Evolutionary conservation across 2,329 filamentous ascomycete species (phyloP), one percentile per base, ranked within the genome.

Genomic region (Diaporthe citriasiana): DNA sequence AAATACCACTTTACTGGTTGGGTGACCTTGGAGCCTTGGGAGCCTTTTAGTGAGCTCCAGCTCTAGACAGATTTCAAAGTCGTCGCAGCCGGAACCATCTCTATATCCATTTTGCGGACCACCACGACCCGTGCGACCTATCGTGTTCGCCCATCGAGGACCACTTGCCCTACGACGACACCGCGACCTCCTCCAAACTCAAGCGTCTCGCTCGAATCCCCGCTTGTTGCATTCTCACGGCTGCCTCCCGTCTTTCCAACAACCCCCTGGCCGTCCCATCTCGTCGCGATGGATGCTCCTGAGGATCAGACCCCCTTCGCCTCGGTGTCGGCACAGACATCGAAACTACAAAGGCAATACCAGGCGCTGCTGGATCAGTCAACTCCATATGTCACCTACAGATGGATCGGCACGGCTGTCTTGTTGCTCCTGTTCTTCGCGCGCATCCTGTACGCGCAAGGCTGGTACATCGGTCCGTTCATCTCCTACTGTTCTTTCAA

Each of bases 331-430:
- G 92, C 93, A 82, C 96, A 98, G 80, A 97, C 95, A 27, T 93
- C 92, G 70, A 92, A 89, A 82, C 85, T 94, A 78, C 89, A 92
- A 84, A 84, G 98, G 95, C 90, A 95, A 87, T 98, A 97, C 83
- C 97, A 99, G 92, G 89, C 94, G 73, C 94, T 97, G 77, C 92
- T 99, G 78, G 97, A 99, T 85, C 94, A 95, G 85, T 96, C 93
- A 70, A 98, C 96, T 13, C 97, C 97, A 19, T 97, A 91, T 84
- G 92, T 95, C 71, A 87, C 93, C 74, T 98, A 98, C 86, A 90
- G 97, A 88, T 99, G 97, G 97, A 82, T 93, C 76, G 93, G 92
- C 83, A 98, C 96, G n/a, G 94, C 85, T 69, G 87, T 90, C 53
- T 88, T 93, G 72, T 91, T 98, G 74, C 73, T 94, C 76, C 76